Percentiles rank a stretch among this genome's conserved stretches.
These are phyloP conservation scores for Crithidia expoeki DNA, from an alignment of 208 protist genomes.

Conservation along the genomic window DNA sequence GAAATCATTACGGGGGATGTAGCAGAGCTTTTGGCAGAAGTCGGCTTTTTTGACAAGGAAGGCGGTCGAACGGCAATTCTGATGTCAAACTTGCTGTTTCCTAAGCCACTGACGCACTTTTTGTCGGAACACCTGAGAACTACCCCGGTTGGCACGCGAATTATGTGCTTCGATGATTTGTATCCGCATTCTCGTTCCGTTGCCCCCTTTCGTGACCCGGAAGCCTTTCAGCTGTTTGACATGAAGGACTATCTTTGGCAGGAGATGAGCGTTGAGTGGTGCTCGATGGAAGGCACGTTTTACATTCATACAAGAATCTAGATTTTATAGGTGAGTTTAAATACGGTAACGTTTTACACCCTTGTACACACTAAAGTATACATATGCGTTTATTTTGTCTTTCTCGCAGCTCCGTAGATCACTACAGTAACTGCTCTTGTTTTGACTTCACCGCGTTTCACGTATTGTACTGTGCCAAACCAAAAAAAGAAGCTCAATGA, in stretches of 20 bases:
- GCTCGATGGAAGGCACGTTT: conserved; percentile 57
- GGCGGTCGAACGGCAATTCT: conserved; percentile 62
- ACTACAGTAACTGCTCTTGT: too few relatives aligned
- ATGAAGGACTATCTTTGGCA: conserved; percentile 87
- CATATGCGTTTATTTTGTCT: too few relatives aligned
- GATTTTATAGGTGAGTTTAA: conserved; percentile 7
- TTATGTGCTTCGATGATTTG: conserved; percentile 83
- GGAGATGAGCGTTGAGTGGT: conserved; percentile 76
- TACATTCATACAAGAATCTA: conserved; percentile 60
- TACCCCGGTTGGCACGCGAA: conserved; percentile 54
- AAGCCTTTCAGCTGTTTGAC: conserved; percentile 74
- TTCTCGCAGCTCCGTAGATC: too few relatives aligned
- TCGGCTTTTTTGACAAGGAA: conserved; percentile 47
- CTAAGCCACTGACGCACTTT: conserved; percentile 73
- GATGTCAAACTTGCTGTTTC: conserved; percentile 80
- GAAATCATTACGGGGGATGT: conserved; percentile 77
- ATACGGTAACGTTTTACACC: conserved; percentile 14
- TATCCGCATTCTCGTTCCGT: conserved; percentile 76
- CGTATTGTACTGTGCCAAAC: too few relatives aligned
- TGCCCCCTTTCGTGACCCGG: conserved; percentile 63
- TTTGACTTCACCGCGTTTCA: too few relatives aligned
- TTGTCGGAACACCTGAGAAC: conserved; percentile 70
- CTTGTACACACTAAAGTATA: too few relatives aligned
- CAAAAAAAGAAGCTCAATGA: too few relatives aligned
- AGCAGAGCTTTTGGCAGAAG: conserved; percentile 45